These are phyloP conservation scores for Ophiostoma sp. DNA, from an alignment of 2,329 filamentous ascomycete genomes.

Conservation along the genomic window DNA sequence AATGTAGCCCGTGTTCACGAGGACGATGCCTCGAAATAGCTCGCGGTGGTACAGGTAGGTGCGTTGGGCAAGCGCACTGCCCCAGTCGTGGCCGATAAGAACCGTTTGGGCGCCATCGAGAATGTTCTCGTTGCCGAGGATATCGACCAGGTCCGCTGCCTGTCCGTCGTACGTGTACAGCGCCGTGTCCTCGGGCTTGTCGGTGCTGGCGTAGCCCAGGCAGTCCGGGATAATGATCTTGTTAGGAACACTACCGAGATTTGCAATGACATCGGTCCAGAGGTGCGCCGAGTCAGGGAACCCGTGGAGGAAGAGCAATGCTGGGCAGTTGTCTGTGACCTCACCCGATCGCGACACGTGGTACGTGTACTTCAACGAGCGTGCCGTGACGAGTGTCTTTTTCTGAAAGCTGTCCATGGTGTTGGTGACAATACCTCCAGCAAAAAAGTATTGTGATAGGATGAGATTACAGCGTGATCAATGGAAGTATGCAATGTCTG, in stretches of 20 bases:
- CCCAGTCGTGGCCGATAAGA: constrained; percentile 54
- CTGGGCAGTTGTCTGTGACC: constrained; percentile 29
- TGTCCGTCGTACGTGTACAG: constrained; percentile 42
- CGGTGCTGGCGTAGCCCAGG: constrained; percentile 43
- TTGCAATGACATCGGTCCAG: constrained; percentile 44
- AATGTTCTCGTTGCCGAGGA: constrained; percentile 43
- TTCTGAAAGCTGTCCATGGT: constrained; percentile 33
- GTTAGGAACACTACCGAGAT: constrained; percentile 37
- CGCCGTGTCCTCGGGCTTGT: constrained; percentile 42
- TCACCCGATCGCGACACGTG: constrained; percentile 35
- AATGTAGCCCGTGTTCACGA: constrained; percentile 46
- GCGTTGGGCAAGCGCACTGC: constrained; percentile 42
- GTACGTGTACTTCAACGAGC: constrained; percentile 44
- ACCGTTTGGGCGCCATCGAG: constrained; percentile 35
- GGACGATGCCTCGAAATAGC: constrained; percentile 43
- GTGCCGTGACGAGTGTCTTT: constrained; percentile 36
- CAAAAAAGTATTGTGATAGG: no score
- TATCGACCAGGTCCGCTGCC: constrained; percentile 42
- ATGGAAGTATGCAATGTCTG: no score
- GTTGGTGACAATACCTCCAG: no score
- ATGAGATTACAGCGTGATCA: no score
- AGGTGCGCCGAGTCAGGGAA: constrained; percentile 50
- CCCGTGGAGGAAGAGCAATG: constrained; percentile 49
- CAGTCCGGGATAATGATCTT: constrained; percentile 43
- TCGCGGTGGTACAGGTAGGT: constrained; percentile 45